Conservation (phyloP, 2,329 filamentous ascomycete species). For the Colletotrichum karsti region DNA sequence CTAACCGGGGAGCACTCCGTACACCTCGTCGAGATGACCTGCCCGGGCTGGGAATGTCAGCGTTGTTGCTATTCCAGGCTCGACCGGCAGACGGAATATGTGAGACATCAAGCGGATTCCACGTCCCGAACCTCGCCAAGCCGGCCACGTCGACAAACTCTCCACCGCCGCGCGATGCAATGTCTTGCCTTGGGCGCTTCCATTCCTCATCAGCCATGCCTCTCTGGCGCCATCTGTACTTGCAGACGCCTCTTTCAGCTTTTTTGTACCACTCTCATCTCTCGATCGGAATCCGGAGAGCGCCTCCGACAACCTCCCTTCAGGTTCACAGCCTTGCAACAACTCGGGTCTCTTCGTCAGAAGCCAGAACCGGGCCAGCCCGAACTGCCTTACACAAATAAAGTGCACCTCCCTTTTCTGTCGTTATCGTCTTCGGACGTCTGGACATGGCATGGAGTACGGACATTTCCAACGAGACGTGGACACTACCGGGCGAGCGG, state of each 20-base stretch:
- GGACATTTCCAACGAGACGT: too few relatives aligned
- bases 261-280: background rate
- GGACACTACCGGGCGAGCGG: background rate
- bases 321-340: too few relatives aligned
- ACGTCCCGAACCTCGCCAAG: conserved; percentile 1
- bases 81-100: background rate
- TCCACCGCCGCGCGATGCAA: background rate
- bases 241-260: background rate
- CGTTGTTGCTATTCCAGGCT: background rate
- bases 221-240: background rate
- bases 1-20: too few relatives aligned
- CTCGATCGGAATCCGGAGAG: background rate
- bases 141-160: background rate
- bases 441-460: background rate
- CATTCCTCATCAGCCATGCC: background rate
- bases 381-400: background rate
- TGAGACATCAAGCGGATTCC: background rate
- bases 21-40: background rate
- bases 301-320: too few relatives aligned
- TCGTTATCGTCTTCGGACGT: background rate
- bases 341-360: too few relatives aligned
- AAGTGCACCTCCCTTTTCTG: background rate
- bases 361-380: too few relatives aligned
- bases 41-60: too few relatives aligned
- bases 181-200: conserved; percentile 13